Percentiles rank a stretch among this genome's conserved stretches.
phyloP scores from a whole-genome alignment of 1,284 basidiomycete species.

The Trichosporon inkin region DNA sequence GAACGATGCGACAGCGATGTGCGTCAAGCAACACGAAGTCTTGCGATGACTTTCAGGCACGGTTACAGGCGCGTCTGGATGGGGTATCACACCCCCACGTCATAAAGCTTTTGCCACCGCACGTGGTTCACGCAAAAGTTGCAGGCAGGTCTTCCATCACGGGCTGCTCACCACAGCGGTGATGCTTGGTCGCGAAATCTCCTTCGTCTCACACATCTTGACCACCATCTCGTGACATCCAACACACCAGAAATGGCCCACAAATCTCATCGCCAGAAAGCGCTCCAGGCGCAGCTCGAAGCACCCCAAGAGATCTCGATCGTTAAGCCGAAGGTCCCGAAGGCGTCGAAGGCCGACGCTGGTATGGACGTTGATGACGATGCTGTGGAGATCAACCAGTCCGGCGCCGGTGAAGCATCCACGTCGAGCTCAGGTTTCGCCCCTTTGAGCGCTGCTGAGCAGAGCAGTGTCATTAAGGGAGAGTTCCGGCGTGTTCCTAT shows the following conservation, averaged over 20 bases:
- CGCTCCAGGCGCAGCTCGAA: slow-evolving; percentile 48
- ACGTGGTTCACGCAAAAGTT: slow-evolving; percentile 15
- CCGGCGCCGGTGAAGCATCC: slow-evolving; percentile 22
- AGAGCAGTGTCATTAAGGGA: slow-evolving; percentile 56
- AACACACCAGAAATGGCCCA: slow-evolving; percentile 39
- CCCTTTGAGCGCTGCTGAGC: slow-evolving; percentile 36
- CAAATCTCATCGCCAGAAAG: slow-evolving; percentile 51
- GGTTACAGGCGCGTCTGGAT: not conserved
- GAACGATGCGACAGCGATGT: not conserved
- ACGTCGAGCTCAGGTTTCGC: slow-evolving; percentile 44
- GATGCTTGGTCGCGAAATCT: not conserved
- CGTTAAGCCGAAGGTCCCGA: slow-evolving; percentile 31
- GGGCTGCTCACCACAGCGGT: not conserved
- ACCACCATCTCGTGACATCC: not conserved
- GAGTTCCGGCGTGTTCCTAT: slow-evolving; percentile 81
- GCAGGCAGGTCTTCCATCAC: not conserved
- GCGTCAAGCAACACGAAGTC: too few relatives aligned
- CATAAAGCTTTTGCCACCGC: slow-evolving; percentile 12
- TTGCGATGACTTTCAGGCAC: not conserved
- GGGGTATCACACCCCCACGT: not conserved
- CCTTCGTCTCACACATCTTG: not conserved
- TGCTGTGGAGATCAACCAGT: slow-evolving; percentile 28
- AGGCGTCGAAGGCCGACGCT: slow-evolving; percentile 17
- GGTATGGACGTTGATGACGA: slow-evolving; percentile 34
- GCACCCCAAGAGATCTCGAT: slow-evolving; percentile 44